phyloP scores from a whole-genome alignment of 2,329 filamentous ascomycete genomes.

The Phialemonium atrogriseum region DNA sequence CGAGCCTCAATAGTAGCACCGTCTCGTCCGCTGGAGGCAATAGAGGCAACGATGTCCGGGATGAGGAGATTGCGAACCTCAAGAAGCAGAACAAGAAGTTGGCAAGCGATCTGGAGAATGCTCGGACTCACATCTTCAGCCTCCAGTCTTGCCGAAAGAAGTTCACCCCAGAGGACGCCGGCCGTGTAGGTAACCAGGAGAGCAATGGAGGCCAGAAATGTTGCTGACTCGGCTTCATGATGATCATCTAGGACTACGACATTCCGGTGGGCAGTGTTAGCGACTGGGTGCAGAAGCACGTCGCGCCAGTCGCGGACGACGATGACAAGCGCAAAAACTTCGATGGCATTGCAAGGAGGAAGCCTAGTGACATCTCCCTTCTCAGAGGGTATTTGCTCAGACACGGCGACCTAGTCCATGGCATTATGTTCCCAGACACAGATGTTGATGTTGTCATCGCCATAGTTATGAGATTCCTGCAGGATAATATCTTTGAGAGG shows the following conservation, averaged over 20 bases:
- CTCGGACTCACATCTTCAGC: conserved; percentile 1
- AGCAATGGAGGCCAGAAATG: background rate
- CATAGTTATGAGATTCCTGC: conserved; percentile 25
- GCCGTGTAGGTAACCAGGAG: background rate
- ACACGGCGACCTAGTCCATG: conserved; percentile 23
- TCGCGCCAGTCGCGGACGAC: background rate
- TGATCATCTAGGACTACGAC: conserved; percentile 2
- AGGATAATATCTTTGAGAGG: conserved; percentile 26
- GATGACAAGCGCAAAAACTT: no score
- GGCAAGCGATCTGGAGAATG: background rate
- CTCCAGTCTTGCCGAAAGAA: background rate
- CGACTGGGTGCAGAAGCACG: conserved; percentile 1
- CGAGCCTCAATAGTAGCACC: no score
- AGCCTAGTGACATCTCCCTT: conserved; percentile 15
- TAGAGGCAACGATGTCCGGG: background rate
- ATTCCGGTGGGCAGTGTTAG: background rate
- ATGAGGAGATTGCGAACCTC: background rate
- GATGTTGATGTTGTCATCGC: conserved; percentile 27
- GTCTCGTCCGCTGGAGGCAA: no score
- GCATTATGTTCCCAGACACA: conserved; percentile 23
- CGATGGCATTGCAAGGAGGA: conserved; percentile 17
- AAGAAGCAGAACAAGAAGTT: background rate
- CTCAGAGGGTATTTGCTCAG: conserved; percentile 18
- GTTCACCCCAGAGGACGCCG: conserved; percentile 1
- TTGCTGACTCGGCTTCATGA: background rate